Evolutionary conservation across 805 yeast genomes (phyloP).

Genomic region (Scheffersomyces stipitis): DNA sequence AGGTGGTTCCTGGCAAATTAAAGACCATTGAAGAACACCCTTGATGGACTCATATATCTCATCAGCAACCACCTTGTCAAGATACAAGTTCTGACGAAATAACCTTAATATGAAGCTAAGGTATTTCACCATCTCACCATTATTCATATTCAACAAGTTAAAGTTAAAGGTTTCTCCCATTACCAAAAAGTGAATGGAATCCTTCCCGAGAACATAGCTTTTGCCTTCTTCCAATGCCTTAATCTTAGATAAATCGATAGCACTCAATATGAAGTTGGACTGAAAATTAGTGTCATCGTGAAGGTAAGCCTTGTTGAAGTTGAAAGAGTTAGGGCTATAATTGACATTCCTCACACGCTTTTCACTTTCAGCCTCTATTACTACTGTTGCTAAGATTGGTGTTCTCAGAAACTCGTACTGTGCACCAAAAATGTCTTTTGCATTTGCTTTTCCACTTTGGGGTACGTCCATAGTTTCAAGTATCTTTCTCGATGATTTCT

Average conservation of each 20-base stretch:
- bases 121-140: background rate
- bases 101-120: background rate
- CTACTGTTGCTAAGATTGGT: constrained; percentile 30
- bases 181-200: constrained; percentile 13
- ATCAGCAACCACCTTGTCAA: background rate
- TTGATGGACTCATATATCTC: constrained; percentile 20
- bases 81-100: background rate
- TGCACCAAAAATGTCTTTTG: constrained; percentile 7
- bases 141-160: constrained; percentile 18
- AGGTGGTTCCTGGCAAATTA: constrained; percentile 30
- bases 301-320: too few relatives aligned
- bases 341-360: constrained; percentile 11
- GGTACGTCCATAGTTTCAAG: too few relatives aligned
- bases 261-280: constrained; percentile 11
- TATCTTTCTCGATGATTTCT: too few relatives aligned
- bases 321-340: too few relatives aligned
- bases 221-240: constrained; percentile 16
- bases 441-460: too few relatives aligned
- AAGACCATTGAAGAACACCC: constrained; percentile 28
- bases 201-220: constrained; percentile 9
- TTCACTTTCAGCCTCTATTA: constrained; percentile 35
- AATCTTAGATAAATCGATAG: constrained; percentile 15
- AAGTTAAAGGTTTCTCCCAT: constrained; percentile 22
- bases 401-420: constrained; percentile 20
- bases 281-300: constrained; percentile 5